phyloP scores from a whole-genome alignment of 2,329 filamentous ascomycete species.

The Exophiala sp. region DNA sequence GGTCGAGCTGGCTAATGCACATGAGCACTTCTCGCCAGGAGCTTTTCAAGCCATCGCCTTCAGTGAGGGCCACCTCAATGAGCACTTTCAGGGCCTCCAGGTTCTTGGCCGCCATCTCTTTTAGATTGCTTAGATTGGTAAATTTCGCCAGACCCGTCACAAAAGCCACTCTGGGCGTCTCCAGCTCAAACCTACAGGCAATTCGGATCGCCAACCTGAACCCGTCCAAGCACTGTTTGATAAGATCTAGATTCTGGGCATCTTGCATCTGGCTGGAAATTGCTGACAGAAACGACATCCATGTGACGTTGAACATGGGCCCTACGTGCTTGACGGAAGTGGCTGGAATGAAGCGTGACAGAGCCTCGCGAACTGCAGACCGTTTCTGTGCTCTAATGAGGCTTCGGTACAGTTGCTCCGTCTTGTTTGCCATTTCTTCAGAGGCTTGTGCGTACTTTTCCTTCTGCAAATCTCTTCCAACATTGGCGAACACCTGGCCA shows the following conservation, averaged over 20 bases:
- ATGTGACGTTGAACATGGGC: constrained; percentile 97
- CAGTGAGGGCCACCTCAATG: constrained; percentile 83
- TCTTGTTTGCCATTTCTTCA: constrained; percentile 80
- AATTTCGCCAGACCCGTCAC: constrained; percentile 87
- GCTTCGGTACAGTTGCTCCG: constrained; percentile 84
- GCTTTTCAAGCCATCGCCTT: constrained; percentile 79
- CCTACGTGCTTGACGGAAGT: constrained; percentile 92
- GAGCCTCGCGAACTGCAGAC: constrained; percentile 64
- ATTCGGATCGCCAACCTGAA: constrained; percentile 92
- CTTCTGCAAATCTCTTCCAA: constrained; percentile 81
- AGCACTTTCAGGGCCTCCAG: constrained; percentile 88
- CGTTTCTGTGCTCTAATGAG: constrained; percentile 82
- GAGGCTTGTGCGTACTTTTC: constrained; percentile 94
- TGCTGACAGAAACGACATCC: constrained; percentile 98
- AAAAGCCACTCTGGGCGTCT: constrained; percentile 91
- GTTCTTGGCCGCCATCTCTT: constrained; percentile 93
- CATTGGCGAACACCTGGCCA: constrained; percentile 82
- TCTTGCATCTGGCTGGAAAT: constrained; percentile 91
- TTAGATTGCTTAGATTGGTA: constrained; percentile 91
- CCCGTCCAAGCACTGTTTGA: constrained; percentile 87
- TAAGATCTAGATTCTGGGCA: constrained; percentile 84
- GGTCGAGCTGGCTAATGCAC: constrained; percentile 91
- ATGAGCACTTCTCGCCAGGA: constrained; percentile 96
- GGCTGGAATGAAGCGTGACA: constrained; percentile 75
- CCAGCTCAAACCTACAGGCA: constrained; percentile 84